A percentile compares a stretch with the other conserved stretches of the same genome.
These are phyloP conservation scores for Cordyceps fumosorosea DNA, from an alignment of 2,329 filamentous ascomycete species.

Conservation along the genomic window DNA sequence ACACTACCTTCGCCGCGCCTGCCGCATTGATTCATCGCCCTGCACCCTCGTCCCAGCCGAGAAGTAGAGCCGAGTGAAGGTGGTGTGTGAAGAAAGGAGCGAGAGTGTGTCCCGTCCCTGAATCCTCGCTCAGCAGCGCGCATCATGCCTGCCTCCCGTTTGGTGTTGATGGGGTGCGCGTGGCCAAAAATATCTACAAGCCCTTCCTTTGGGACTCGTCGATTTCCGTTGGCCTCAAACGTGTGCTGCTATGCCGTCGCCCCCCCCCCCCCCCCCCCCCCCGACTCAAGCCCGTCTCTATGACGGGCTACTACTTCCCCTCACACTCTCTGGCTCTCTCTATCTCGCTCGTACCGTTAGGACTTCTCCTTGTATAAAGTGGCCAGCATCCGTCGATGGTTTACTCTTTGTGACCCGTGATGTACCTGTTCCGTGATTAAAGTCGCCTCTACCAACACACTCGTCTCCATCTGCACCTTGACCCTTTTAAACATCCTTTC, in stretches of 20 bases:
- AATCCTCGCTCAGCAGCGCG: not conserved
- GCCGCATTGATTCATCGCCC: not conserved
- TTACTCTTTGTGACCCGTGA: not conserved
- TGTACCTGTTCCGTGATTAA: not conserved
- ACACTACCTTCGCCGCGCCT: not conserved
- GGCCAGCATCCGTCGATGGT: not conserved
- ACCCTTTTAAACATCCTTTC: too few relatives aligned
- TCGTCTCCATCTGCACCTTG: not conserved
- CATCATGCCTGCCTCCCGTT: not conserved
- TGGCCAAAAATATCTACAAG: not conserved
- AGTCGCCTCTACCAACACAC: not conserved
- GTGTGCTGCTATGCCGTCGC: not conserved
- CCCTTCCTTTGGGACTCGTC: too few relatives aligned
- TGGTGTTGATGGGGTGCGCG: conserved; percentile 4
- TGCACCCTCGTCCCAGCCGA: not conserved
- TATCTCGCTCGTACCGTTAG: not conserved
- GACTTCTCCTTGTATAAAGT: not conserved
- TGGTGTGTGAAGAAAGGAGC: not conserved
- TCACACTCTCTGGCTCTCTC: not conserved
- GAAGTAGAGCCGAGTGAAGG: not conserved
- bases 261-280: too few relatives aligned
- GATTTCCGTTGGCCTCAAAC: not conserved
- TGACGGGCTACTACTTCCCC: not conserved
- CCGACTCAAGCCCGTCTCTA: too few relatives aligned
- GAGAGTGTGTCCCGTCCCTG: not conserved